A percentile compares a stretch with the other conserved stretches of the same genome.
Conservation (phyloP, 805 yeast species). For the Ogataea glucozyma region DNA sequence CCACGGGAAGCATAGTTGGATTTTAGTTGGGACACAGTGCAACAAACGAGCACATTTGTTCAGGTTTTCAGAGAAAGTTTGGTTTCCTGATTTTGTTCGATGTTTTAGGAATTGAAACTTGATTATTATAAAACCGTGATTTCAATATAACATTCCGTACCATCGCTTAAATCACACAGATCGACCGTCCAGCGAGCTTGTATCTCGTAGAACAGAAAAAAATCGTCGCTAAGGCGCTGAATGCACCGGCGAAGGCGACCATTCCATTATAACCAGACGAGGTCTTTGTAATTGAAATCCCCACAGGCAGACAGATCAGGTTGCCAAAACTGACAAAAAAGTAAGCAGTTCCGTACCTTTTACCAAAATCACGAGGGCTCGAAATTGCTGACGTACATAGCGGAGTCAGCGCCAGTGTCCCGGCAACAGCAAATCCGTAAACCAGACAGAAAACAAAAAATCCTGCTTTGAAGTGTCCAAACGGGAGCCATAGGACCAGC, state of each 20-base stretch:
- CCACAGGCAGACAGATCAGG: constrained; percentile 49
- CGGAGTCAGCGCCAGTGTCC: constrained; percentile 65
- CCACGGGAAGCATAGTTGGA: constrained; percentile 31
- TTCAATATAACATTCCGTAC: constrained; percentile 9
- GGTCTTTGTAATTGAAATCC: constrained; percentile 36
- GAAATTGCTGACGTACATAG: constrained; percentile 68
- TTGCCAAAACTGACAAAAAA: constrained; percentile 46
- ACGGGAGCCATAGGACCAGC: constrained; percentile 62
- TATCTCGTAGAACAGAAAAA: constrained; percentile 24
- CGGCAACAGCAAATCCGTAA: constrained; percentile 62
- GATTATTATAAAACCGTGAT: too few species aligned
- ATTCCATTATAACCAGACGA: constrained; percentile 32
- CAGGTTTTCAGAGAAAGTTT: too few species aligned
- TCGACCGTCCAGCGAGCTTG: constrained; percentile 29
- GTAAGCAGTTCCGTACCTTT: constrained; percentile 68
- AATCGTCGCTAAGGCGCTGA: constrained; percentile 26
- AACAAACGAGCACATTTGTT: too few species aligned
- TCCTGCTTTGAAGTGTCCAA: constrained; percentile 45
- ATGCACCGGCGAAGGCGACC: constrained; percentile 36
- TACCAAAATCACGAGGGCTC: constrained; percentile 66
- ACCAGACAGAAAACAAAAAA: constrained; percentile 53
- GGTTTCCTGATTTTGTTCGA: too few species aligned
- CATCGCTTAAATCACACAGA: too few species aligned
- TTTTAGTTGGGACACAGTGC: too few species aligned
- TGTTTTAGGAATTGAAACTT: not conserved